phyloP scores from a whole-genome alignment of 306 rosid genomes.

The Lagenaria siceraria region DNA sequence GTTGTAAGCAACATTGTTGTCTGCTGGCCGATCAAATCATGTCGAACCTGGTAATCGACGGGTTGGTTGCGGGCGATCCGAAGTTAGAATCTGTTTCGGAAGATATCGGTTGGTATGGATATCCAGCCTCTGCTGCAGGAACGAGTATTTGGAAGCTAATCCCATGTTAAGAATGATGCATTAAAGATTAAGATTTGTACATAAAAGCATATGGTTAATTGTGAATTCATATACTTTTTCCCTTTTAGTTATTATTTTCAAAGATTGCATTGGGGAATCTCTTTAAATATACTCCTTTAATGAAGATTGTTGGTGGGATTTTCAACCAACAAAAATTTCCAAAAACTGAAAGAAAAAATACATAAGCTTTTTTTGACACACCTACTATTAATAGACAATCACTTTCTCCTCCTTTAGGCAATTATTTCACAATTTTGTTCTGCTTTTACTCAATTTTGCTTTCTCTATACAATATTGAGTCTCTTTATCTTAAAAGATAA shows the following conservation, averaged over 20 bases:
- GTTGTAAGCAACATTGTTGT: not conserved
- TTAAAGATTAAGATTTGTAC: not conserved
- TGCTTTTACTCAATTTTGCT: too few relatives aligned
- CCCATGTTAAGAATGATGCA: not conserved
- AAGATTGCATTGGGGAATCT: not conserved
- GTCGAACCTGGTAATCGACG: not conserved
- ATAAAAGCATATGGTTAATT: not conserved
- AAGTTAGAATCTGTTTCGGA: not conserved
- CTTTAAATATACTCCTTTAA: too few relatives aligned
- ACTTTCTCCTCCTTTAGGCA: not conserved
- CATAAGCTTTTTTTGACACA: not conserved
- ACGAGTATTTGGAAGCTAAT: not conserved
- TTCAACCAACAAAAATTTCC: not conserved
- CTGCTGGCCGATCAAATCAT: not conserved
- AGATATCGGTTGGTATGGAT: not conserved
- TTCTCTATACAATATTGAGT: not conserved
- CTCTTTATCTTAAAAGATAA: not conserved
- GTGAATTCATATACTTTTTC: not conserved
- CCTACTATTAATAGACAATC: not conserved
- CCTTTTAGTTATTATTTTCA: not conserved
- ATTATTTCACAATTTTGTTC: too few relatives aligned
- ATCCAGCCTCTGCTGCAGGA: not conserved
- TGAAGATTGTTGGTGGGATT: too few relatives aligned
- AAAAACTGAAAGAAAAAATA: not conserved
- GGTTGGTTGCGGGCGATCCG: not conserved